Evolutionary conservation across 2,329 filamentous ascomycete genomes (phyloP).

Genomic region (Ophiostoma fasciatum): DNA sequence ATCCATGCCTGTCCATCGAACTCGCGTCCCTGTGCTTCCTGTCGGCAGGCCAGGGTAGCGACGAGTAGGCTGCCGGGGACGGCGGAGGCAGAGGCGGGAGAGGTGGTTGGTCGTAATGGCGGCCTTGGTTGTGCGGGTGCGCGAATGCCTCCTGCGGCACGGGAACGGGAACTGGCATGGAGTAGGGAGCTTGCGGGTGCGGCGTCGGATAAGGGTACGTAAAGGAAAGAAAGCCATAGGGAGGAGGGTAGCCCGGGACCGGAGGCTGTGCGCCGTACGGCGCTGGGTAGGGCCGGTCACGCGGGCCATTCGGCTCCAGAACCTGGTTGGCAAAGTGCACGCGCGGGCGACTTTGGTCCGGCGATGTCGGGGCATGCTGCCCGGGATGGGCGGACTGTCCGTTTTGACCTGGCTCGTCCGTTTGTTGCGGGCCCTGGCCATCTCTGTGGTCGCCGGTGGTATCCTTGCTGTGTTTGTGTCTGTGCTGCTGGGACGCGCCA

Average conservation of each 20-base stretch:
- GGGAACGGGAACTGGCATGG: neutral
- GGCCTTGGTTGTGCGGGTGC: neutral
- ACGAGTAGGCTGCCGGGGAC: too few relatives aligned
- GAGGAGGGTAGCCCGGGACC: too few relatives aligned
- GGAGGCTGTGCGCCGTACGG: neutral
- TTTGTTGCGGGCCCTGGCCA: neutral
- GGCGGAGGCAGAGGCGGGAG: too few relatives aligned
- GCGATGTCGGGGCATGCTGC: too few relatives aligned
- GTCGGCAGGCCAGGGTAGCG: neutral
- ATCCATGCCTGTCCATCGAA: neutral
- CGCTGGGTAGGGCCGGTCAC: neutral
- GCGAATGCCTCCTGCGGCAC: neutral
- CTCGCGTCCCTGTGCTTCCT: neutral
- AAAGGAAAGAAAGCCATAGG: neutral
- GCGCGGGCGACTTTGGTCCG: too few relatives aligned
- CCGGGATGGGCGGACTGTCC: too few relatives aligned
- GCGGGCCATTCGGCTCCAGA: too few relatives aligned
- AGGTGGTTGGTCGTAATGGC: neutral
- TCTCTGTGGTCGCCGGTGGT: neutral
- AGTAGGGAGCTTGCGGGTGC: neutral
- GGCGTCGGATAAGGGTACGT: neutral
- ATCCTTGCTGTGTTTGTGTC: too few relatives aligned
- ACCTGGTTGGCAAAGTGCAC: too few relatives aligned
- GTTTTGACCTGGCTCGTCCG: neutral
- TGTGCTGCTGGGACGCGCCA: too few relatives aligned